Evolutionary conservation across 352 stramenopile genomes (phyloP).

Genomic region (Salisapilia sapeloensis): DNA sequence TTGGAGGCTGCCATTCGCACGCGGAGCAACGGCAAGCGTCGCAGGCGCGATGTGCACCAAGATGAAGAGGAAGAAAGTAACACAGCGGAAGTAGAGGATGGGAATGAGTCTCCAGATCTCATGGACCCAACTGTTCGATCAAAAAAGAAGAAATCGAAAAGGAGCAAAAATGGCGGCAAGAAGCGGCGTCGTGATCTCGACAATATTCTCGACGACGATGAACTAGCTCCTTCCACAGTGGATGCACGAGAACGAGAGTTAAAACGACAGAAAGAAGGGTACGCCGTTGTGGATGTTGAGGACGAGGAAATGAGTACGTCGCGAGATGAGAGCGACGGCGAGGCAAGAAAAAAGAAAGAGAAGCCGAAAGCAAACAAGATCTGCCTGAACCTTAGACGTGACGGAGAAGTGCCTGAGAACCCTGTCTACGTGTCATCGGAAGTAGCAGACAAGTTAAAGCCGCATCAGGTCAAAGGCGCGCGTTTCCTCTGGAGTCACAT

Average conservation of each 20-base stretch:
- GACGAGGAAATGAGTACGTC: slow-evolving; percentile 14
- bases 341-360: slow-evolving; percentile 3
- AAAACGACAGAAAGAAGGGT: slow-evolving; percentile 16
- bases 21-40: slow-evolving; percentile 10
- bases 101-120: no score
- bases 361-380: slow-evolving; percentile 12
- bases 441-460: slow-evolving; percentile 53
- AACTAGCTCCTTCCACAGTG: slow-evolving; percentile 42
- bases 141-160: slow-evolving; percentile 11
- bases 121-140: slow-evolving; percentile 3
- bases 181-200: slow-evolving; percentile 46
- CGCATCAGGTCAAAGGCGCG: slow-evolving; percentile 58
- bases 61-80: neutral
- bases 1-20: slow-evolving; percentile 4
- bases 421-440: slow-evolving; percentile 50
- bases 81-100: no score
- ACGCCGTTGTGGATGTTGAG: slow-evolving; percentile 12
- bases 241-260: slow-evolving; percentile 46
- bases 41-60: neutral
- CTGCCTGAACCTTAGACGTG: slow-evolving; percentile 32
- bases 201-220: slow-evolving; percentile 42
- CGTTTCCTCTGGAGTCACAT: slow-evolving; percentile 78
- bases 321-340: slow-evolving; percentile 3
- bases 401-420: slow-evolving; percentile 22
- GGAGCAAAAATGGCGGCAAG: no score